These are phyloP conservation scores for Chrysoporthe cubensis DNA, from an alignment of 2,329 filamentous ascomycete genomes.

Conservation along the genomic window DNA sequence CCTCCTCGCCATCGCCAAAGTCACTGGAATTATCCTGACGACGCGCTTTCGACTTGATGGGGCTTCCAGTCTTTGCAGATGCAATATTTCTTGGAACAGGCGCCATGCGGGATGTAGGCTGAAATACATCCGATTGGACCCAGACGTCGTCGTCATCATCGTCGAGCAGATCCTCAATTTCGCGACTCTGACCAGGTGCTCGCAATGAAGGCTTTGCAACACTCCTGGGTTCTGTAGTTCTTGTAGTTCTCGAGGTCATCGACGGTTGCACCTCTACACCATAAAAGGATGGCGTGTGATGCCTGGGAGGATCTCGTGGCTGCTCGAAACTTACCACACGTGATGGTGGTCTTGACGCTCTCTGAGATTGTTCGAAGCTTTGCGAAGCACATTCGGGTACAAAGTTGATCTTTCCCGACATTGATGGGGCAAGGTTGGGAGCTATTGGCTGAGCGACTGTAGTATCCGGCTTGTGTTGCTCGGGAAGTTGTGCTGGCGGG, in stretches of 20 bases:
- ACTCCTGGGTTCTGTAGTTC: not conserved
- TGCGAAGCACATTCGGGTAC: constrained; percentile 46
- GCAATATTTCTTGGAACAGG: constrained; percentile 21
- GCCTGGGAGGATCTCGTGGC: constrained; percentile 16
- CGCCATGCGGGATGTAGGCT: constrained; percentile 9
- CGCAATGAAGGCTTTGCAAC: constrained; percentile 15
- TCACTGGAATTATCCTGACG: constrained; percentile 38
- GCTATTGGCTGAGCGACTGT: constrained; percentile 49
- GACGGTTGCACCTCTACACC: constrained; percentile 25
- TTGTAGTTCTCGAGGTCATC: constrained; percentile 2
- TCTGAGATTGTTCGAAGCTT: constrained; percentile 57
- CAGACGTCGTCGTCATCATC: constrained; percentile 33
- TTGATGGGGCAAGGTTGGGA: constrained; percentile 34
- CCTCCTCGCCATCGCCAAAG: constrained; percentile 44
- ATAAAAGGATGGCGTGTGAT: constrained; percentile 28
- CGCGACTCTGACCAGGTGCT: constrained; percentile 11
- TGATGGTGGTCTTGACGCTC: constrained; percentile 33
- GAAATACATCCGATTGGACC: constrained; percentile 13
- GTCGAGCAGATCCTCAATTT: constrained; percentile 31
- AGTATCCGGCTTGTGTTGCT: constrained; percentile 41
- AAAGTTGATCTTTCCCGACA: constrained; percentile 39
- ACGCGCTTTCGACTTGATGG: constrained; percentile 30
- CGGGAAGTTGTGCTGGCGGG: constrained; percentile 34
- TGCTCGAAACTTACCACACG: constrained; percentile 25
- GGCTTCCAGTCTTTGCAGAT: constrained; percentile 26